A percentile compares a stretch with the other conserved stretches of the same genome.
Evolutionary conservation across 345 rosid genomes (phyloP).

Genomic region (Populus pruinosa): DNA sequence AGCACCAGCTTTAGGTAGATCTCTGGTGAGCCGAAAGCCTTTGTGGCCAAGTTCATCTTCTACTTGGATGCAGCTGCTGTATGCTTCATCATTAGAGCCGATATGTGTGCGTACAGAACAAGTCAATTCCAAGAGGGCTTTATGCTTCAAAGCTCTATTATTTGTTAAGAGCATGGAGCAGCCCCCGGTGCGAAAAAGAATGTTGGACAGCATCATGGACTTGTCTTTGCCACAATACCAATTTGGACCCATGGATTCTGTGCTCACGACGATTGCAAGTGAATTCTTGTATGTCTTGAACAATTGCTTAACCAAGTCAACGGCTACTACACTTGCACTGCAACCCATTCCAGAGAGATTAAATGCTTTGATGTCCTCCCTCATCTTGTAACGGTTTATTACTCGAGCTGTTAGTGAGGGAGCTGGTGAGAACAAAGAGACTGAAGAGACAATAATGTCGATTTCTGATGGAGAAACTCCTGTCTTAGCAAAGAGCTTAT

Average conservation of each 20-base stretch:
- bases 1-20: conserved; percentile 18
- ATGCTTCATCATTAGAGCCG: conserved; percentile 25
- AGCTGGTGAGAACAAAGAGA: conserved; percentile 18
- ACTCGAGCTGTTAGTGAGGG: conserved; percentile 27
- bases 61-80: conserved; percentile 22
- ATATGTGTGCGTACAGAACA: conserved; percentile 34
- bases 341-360: conserved; percentile 49
- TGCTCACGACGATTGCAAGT: conserved; percentile 28
- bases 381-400: conserved; percentile 27
- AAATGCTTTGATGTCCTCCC: conserved; percentile 30
- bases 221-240: conserved; percentile 30
- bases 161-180: conserved; percentile 36
- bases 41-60: conserved; percentile 23
- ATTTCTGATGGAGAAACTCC: conserved; percentile 22
- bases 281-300: conserved; percentile 26
- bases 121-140: conserved; percentile 23
- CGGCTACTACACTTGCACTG: conserved; percentile 32
- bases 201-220: conserved; percentile 40
- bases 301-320: conserved; percentile 23
- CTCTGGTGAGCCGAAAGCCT: conserved; percentile 27
- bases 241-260: conserved; percentile 27
- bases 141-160: conserved; percentile 3
- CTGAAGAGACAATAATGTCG: conserved; percentile 25
- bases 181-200: conserved; percentile 39
- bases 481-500: conserved; percentile 21